Percentiles rank a stretch among this genome's conserved stretches.
phyloP scores from a whole-genome alignment of 371 early-diverging fungal genomes.

The Rhizopus microsporus region DNA sequence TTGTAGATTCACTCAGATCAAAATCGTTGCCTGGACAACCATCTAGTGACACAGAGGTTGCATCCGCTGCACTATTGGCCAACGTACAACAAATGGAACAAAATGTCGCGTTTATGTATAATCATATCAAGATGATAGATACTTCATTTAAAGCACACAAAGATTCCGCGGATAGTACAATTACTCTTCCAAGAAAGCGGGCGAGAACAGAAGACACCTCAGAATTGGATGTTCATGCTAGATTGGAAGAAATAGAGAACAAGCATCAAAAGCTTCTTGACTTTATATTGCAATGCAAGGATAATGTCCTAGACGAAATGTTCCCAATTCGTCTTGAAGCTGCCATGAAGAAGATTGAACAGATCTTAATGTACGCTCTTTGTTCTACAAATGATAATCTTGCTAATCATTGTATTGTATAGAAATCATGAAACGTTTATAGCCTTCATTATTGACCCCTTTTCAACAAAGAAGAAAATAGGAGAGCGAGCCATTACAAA shows the following conservation, averaged over 20 bases:
- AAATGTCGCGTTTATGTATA: slow-evolving; percentile 15
- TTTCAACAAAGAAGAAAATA: slow-evolving; percentile 8
- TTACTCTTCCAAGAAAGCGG: slow-evolving; percentile 12
- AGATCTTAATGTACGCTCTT: slow-evolving; percentile 18
- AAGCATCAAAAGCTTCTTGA: slow-evolving; percentile 26
- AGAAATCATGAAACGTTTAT: slow-evolving; percentile 33
- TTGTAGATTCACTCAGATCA: slow-evolving; percentile 9
- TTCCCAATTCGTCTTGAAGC: slow-evolving; percentile 21
- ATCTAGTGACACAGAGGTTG: no score
- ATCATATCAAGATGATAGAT: slow-evolving; percentile 23
- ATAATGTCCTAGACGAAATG: slow-evolving; percentile 20
- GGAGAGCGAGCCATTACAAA: background rate
- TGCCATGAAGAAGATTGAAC: slow-evolving; percentile 25
- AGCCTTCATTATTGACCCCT: slow-evolving; percentile 26
- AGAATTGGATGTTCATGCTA: background rate
- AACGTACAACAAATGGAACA: slow-evolving; percentile 17
- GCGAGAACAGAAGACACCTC: background rate
- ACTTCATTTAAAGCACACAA: slow-evolving; percentile 4
- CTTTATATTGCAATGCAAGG: slow-evolving; percentile 25
- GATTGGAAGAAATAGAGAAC: slow-evolving; percentile 15
- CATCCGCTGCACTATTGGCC: background rate
- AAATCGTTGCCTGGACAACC: background rate
- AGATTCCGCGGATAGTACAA: background rate
- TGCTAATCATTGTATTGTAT: background rate
- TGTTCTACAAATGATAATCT: background rate